Evolutionary conservation across 202 grass and related monocot genomes (phyloP), one percentile per base, ranked within the genome.

Genomic region (Thinopyrum obtusiflorum): DNA sequence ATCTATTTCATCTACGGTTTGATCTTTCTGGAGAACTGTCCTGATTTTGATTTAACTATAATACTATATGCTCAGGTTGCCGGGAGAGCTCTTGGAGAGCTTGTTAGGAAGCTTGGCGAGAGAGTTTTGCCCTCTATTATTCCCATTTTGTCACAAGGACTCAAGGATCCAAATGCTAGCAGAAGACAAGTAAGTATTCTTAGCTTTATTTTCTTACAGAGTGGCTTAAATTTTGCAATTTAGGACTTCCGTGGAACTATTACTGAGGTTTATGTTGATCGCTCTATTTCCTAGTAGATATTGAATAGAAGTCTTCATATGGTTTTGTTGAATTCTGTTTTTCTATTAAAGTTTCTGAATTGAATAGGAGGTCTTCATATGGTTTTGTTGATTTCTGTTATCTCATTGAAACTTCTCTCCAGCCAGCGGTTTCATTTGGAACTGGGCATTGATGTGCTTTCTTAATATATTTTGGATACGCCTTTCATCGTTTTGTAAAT

Each of bases 91-190:
- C 86, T 98, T 91, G 96, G 96, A 77, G 96, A 98, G 76, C 91
- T 98, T 87, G 96, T 98, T 71, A 93, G 93, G 80, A 98, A 98
- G 85, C 96, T 98, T 78, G 96, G 96, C 68, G 96, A 98, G 66
- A 91, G 96, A 88, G 93, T 98, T 85, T 86, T 98, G 85, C 96
- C 96, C 76, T 98, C 93, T 60, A 88, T 98, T 81, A 96, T 98
- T 83, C 96, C 96, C 37, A 95, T 95, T 85, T 89, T 98, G 68
- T 93, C 96, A 53, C 91, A 89, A 88, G 96, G 96, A 64, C 90
- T 98, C 55, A 94, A 88, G 81, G 91, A 98, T 66, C 83, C 90
- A 88, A 88, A 87, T 90, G 81, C 91, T 88, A 79, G 91, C 69
- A 94, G 89, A 85, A 95, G 96, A 98, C 91, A 98, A 86, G 96